phyloP scores from a whole-genome alignment of 2,329 filamentous ascomycete genomes.

The Camptophora hylomeconis region DNA sequence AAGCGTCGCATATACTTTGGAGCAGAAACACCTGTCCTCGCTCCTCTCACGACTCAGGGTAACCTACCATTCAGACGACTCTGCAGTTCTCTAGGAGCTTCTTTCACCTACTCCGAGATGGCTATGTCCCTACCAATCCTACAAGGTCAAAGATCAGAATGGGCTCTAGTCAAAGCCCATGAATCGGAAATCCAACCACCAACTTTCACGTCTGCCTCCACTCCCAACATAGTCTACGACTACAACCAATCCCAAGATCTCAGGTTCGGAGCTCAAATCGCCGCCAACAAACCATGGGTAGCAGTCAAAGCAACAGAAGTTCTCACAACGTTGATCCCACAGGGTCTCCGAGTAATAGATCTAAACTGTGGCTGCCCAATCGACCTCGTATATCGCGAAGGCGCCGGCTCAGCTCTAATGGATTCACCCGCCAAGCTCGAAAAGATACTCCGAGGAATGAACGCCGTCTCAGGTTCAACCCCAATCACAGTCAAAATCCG shows the following conservation, averaged over 20 bases:
- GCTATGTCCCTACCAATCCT: conserved; percentile 81
- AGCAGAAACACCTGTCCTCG: conserved; percentile 81
- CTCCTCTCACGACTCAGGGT: conserved; percentile 89
- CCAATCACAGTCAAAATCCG: conserved; percentile 93
- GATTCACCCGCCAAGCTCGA: conserved; percentile 79
- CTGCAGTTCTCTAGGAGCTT: conserved; percentile 76
- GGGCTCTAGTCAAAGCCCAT: conserved; percentile 89
- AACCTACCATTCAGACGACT: conserved; percentile 89
- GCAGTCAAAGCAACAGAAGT: conserved; percentile 80
- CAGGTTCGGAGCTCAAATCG: conserved; percentile 85
- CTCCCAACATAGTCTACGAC: conserved; percentile 47
- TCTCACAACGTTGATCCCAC: conserved; percentile 59
- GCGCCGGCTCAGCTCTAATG: conserved; percentile 83
- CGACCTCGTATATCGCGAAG: conserved; percentile 78
- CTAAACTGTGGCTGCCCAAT: conserved; percentile 97
- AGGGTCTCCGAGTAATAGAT: conserved; percentile 73
- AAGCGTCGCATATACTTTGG: conserved; percentile 92
- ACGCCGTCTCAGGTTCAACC: conserved; percentile 74
- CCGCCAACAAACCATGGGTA: conserved; percentile 81
- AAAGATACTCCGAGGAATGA: conserved; percentile 94
- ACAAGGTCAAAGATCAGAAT: conserved; percentile 81
- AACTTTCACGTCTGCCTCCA: conserved; percentile 40
- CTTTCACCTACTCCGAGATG: conserved; percentile 97
- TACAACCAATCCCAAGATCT: conserved; percentile 77
- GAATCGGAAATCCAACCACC: conserved; percentile 67